Conservation (phyloP, 2,329 filamentous ascomycete genomes). For the Aspergillus ibericus region DNA sequence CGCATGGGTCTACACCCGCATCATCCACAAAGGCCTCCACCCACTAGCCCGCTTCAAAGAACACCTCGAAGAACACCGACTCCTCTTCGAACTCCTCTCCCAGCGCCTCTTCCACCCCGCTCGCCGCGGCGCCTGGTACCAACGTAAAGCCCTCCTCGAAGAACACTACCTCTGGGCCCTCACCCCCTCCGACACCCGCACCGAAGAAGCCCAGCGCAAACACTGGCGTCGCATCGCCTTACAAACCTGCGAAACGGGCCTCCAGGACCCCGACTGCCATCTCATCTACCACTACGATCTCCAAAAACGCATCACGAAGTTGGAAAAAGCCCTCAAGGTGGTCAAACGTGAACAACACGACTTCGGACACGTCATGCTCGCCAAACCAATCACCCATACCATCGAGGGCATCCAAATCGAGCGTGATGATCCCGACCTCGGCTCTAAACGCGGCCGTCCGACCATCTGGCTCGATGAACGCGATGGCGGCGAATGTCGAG, state of each 20-base stretch:
- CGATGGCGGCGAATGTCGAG: slow-evolving; percentile 72
- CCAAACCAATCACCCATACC: slow-evolving; percentile 71
- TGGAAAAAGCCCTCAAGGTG: slow-evolving; percentile 81
- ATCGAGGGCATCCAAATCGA: slow-evolving; percentile 78
- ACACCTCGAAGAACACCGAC: slow-evolving; percentile 70
- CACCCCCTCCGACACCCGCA: slow-evolving; percentile 49
- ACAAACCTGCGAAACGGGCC: slow-evolving; percentile 77
- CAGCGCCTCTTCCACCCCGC: slow-evolving; percentile 85
- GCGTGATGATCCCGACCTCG: slow-evolving; percentile 48
- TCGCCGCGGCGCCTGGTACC: slow-evolving; percentile 88
- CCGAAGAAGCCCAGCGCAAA: slow-evolving; percentile 67
- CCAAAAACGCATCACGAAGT: slow-evolving; percentile 87
- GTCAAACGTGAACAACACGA: slow-evolving; percentile 87
- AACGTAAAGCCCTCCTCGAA: slow-evolving; percentile 88
- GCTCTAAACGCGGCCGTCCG: slow-evolving; percentile 45
- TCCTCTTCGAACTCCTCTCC: slow-evolving; percentile 71
- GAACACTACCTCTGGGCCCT: slow-evolving; percentile 86
- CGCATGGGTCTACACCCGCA: slow-evolving; percentile 88
- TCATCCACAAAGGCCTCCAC: slow-evolving; percentile 82
- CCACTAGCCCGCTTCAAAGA: slow-evolving; percentile 80
- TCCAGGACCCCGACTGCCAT: slow-evolving; percentile 87
- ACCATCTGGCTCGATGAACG: slow-evolving; percentile 84
- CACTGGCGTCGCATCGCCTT: slow-evolving; percentile 78
- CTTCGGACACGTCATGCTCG: slow-evolving; percentile 80
- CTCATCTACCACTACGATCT: slow-evolving; percentile 91